A percentile compares a stretch with the other conserved stretches of the same genome.
These are phyloP conservation scores for Fonsecaea multimorphosa DNA, from an alignment of 2,329 filamentous ascomycete genomes.

Conservation along the genomic window DNA sequence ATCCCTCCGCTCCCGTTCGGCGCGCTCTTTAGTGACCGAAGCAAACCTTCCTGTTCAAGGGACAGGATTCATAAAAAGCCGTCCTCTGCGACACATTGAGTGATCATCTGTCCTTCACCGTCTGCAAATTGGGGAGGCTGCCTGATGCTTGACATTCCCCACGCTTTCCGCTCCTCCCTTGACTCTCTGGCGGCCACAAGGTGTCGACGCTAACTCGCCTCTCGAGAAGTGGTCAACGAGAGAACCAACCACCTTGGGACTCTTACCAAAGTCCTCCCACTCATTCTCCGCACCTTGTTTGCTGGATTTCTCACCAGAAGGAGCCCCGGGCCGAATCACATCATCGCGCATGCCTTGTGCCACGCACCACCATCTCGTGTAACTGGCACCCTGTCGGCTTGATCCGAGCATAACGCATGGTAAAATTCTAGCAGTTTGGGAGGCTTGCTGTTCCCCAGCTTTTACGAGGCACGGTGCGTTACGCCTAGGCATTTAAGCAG, in stretches of 20 bases:
- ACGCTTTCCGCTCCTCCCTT: conserved; percentile 23
- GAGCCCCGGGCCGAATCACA: conserved; percentile 20
- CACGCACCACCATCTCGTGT: conserved; percentile 16
- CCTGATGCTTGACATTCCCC: conserved; percentile 22
- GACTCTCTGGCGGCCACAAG: conserved; percentile 11
- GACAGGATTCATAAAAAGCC: not conserved
- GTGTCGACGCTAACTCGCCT: conserved; percentile 4
- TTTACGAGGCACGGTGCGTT: conserved; percentile 8
- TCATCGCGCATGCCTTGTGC: conserved; percentile 20
- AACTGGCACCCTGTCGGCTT: conserved; percentile 10
- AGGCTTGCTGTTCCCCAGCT: not conserved
- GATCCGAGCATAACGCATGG: conserved; percentile 7
- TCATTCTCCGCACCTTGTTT: conserved; percentile 4
- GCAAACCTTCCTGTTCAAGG: not conserved
- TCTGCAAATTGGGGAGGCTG: conserved; percentile 8
- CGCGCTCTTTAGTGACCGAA: conserved; percentile 10
- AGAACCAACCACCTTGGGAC: conserved; percentile 7
- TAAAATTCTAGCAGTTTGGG: not conserved
- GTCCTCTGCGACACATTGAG: not conserved
- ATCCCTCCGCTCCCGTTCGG: conserved; percentile 18
- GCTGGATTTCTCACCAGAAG: conserved; percentile 7
- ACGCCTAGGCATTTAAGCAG: not conserved
- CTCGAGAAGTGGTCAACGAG: not conserved
- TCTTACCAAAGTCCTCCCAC: conserved; percentile 14
- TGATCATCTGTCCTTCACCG: conserved; percentile 14